phyloP scores from a whole-genome alignment of 805 yeast genomes.

The Spathaspora hagerdaliae region DNA sequence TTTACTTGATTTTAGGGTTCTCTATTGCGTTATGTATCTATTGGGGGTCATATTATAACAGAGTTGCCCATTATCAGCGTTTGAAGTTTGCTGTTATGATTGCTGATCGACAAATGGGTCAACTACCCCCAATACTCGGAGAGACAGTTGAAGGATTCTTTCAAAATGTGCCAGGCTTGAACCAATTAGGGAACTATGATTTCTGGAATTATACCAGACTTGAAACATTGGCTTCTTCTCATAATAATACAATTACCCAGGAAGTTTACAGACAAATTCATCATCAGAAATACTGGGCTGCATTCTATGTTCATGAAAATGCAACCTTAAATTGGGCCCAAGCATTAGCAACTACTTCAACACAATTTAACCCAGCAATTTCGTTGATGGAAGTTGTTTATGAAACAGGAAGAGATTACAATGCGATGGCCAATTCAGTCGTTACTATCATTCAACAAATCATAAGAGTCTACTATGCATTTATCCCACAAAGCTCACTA shows the following conservation, averaged over 20 bases:
- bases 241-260: constrained; percentile 19
- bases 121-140: constrained; percentile 22
- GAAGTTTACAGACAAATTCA: constrained; percentile 27
- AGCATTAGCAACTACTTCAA: constrained; percentile 14
- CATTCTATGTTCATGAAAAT: constrained; percentile 24
- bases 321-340: constrained; percentile 21
- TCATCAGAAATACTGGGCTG: constrained; percentile 28
- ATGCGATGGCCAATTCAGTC: constrained; percentile 23
- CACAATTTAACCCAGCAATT: constrained; percentile 14
- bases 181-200: constrained; percentile 20
- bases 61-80: constrained; percentile 16
- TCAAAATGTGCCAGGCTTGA: constrained; percentile 16
- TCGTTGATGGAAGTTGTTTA: constrained; percentile 22
- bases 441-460: constrained; percentile 13
- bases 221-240: constrained; percentile 12
- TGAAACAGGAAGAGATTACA: constrained; percentile 32
- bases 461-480: constrained; percentile 12
- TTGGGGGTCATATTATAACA: constrained; percentile 28
- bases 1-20: constrained; percentile 18
- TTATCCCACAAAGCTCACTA: constrained; percentile 16
- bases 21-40: constrained; percentile 22
- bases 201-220: constrained; percentile 17
- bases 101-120: constrained; percentile 20
- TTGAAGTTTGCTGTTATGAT: constrained; percentile 22
- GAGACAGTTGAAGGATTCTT: constrained; percentile 18